Evolutionary conservation across 352 stramenopile genomes (phyloP).

Genomic region (Globisporangium splendens): DNA sequence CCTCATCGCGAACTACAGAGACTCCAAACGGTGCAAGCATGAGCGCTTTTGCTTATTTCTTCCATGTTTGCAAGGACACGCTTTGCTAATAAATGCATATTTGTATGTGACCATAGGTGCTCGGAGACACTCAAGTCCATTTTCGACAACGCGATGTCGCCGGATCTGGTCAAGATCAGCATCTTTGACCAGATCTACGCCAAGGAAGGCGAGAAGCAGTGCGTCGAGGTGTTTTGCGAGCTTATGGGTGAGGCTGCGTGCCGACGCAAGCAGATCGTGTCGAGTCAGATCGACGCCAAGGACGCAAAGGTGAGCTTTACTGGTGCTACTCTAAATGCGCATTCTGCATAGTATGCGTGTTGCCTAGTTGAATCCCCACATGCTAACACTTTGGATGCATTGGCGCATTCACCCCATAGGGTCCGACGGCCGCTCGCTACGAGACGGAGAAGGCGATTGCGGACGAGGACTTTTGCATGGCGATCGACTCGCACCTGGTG

Average conservation of each 20-base stretch:
- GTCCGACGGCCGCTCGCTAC: conserved; percentile 66
- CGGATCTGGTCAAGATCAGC: conserved; percentile 18
- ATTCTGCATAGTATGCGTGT: background rate
- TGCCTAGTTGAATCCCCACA: background rate
- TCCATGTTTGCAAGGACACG: background rate
- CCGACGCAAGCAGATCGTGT: conserved; percentile 60
- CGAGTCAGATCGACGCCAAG: conserved; percentile 60
- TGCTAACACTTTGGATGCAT: too few species aligned
- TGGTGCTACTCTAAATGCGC: too few species aligned
- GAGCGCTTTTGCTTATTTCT: background rate
- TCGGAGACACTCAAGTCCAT: conserved; percentile 78
- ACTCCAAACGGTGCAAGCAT: conserved; percentile 57
- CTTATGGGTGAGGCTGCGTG: conserved; percentile 61
- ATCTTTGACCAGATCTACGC: conserved; percentile 41
- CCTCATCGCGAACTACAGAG: conserved; percentile 80
- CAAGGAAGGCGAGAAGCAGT: conserved; percentile 57
- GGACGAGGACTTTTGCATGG: conserved; percentile 78
- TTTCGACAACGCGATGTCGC: conserved; percentile 54
- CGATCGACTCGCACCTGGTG: conserved; percentile 78
- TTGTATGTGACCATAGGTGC: conserved; percentile 23
- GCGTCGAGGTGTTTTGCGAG: conserved; percentile 61
- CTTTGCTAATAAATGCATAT: too few species aligned
- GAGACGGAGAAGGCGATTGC: conserved; percentile 73
- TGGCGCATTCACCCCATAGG: conserved; percentile 19
- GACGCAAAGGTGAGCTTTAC: conserved; percentile 48